A percentile compares a stretch with the other conserved stretches of the same genome.
These are phyloP conservation scores for Fusarium mexicanum DNA, from an alignment of 2,329 filamentous ascomycete species.

Conservation along the genomic window DNA sequence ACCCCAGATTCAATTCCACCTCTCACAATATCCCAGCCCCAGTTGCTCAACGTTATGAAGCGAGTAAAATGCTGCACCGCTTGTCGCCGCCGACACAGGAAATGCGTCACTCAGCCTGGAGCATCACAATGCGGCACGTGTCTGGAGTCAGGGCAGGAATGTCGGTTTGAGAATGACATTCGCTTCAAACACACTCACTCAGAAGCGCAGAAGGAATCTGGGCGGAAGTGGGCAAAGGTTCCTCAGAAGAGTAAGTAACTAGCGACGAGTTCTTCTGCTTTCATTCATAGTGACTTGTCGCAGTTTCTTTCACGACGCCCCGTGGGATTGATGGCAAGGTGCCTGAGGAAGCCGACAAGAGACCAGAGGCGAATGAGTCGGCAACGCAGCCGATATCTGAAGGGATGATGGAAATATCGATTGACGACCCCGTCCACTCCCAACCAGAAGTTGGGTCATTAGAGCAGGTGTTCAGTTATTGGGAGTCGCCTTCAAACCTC, in stretches of 20 bases:
- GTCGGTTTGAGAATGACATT: constrained; percentile 1
- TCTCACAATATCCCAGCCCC: neutral
- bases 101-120: neutral
- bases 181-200: neutral
- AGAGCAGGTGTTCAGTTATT: rapidly evolving
- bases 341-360: neutral
- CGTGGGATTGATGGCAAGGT: neutral
- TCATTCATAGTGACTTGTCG: no score
- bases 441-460: rapidly evolving
- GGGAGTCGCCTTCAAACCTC: neutral
- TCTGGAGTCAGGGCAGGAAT: neutral
- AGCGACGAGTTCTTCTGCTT: no score
- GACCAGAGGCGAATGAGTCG: neutral
- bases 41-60: neutral
- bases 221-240: neutral
- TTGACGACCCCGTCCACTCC: rapidly evolving
- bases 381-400: neutral
- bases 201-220: neutral
- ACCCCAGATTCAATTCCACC: neutral
- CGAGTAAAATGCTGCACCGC: neutral
- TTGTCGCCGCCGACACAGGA: constrained; percentile 1
- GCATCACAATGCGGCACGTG: neutral
- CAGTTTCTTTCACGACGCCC: neutral
- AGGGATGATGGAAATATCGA: neutral
- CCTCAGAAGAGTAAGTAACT: neutral